A percentile compares a stretch with the other conserved stretches of the same genome.
Evolutionary conservation across 2,329 filamentous ascomycete genomes (phyloP).

Genomic region (Neofusicoccum ribis): DNA sequence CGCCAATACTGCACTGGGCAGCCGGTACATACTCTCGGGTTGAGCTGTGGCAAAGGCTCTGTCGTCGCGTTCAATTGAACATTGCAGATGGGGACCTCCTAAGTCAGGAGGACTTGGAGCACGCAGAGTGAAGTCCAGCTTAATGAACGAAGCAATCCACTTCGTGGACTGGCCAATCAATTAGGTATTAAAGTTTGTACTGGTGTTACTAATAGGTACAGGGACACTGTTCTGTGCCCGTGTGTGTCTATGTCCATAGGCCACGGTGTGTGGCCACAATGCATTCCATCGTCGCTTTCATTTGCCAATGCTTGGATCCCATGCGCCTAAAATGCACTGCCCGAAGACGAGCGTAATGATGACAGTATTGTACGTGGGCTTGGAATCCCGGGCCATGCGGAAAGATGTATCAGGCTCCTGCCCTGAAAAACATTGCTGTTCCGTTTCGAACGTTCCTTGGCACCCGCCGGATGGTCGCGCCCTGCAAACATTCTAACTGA

Average conservation of each 20-base stretch:
- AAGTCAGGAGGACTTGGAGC: background rate
- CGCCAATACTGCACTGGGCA: conserved; percentile 8
- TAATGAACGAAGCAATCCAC: background rate
- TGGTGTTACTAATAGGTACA: background rate
- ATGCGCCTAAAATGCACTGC: conserved; percentile 12
- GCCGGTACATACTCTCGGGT: background rate
- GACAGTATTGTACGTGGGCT: too few relatives aligned
- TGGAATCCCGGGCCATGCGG: too few relatives aligned
- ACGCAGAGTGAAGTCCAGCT: background rate
- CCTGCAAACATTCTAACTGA: background rate
- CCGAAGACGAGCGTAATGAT: background rate
- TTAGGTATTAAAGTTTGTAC: conserved; percentile 2
- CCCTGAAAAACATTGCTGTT: background rate
- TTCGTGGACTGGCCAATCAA: background rate
- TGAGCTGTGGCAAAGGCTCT: background rate
- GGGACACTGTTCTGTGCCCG: background rate
- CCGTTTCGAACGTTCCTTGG: too few relatives aligned
- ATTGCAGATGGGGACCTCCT: background rate
- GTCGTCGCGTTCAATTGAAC: background rate
- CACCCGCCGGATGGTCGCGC: too few relatives aligned
- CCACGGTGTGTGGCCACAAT: background rate
- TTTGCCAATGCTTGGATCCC: background rate
- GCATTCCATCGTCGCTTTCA: conserved; percentile 12
- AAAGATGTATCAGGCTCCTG: too few relatives aligned
- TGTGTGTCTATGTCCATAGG: background rate